Percentiles rank a stretch among this genome's conserved stretches.
These are phyloP conservation scores for Laguncularia racemosa DNA, from an alignment of 345 rosid genomes.

Conservation along the genomic window DNA sequence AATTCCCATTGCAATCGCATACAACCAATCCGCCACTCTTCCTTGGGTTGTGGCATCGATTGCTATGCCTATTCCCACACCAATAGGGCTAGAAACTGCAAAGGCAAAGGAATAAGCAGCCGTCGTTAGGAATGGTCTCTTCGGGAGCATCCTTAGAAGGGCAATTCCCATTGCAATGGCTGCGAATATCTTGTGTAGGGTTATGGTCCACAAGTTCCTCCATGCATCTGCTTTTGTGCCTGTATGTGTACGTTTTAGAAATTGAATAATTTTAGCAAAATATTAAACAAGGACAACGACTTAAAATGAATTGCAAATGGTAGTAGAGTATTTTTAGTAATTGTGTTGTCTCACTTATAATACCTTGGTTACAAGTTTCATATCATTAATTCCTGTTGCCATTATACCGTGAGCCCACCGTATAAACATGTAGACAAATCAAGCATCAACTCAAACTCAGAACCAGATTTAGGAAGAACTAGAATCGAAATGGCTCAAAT, in stretches of 20 bases:
- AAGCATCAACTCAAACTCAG: too few species aligned
- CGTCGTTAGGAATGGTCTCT: slow-evolving; percentile 60
- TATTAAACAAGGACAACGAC: too few species aligned
- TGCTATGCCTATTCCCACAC: slow-evolving; percentile 79
- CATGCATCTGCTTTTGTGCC: slow-evolving; percentile 58
- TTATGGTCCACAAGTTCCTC: slow-evolving; percentile 86
- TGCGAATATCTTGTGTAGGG: slow-evolving; percentile 75
- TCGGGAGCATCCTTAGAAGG: slow-evolving; percentile 65
- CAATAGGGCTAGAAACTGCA: slow-evolving; percentile 68
- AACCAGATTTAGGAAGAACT: too few species aligned
- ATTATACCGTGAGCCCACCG: too few species aligned
- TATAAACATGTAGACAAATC: too few species aligned
- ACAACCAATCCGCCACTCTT: slow-evolving; percentile 54
- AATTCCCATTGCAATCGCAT: slow-evolving; percentile 68
- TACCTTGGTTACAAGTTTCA: too few species aligned
- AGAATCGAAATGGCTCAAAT: too few species aligned
- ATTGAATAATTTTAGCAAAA: not conserved
- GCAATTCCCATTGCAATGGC: slow-evolving; percentile 92
- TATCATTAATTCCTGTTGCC: too few species aligned
- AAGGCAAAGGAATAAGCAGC: slow-evolving; percentile 66
- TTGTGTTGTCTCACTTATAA: too few species aligned
- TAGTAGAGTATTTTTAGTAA: too few species aligned
- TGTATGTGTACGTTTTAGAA: slow-evolving; percentile 5
- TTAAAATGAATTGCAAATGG: too few species aligned
- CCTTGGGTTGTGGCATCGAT: slow-evolving; percentile 76